These are phyloP conservation scores for Incumbomyces lentus DNA, from an alignment of 2,329 filamentous ascomycete genomes.

Conservation along the genomic window DNA sequence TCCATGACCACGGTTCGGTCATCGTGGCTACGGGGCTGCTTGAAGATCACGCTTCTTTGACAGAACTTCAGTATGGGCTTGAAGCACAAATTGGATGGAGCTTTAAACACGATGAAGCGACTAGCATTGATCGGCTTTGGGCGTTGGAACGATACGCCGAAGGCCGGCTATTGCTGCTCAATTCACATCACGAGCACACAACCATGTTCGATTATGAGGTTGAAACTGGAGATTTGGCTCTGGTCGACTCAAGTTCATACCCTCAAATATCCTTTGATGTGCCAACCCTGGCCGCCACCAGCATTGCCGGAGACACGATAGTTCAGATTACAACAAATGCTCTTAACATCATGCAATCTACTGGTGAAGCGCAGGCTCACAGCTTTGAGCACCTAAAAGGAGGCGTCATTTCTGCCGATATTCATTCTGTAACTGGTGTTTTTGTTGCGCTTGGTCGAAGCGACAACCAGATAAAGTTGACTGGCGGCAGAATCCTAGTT, in stretches of 20 bases:
- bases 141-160: constrained; percentile 28
- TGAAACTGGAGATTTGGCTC: constrained; percentile 29
- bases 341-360: constrained; percentile 8
- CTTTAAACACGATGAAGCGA: constrained; percentile 31
- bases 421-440: background rate
- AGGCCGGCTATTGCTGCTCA: constrained; percentile 30
- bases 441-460: background rate
- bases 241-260: constrained; percentile 28
- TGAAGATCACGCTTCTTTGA: constrained; percentile 47
- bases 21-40: constrained; percentile 21
- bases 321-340: constrained; percentile 31
- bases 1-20: constrained; percentile 2
- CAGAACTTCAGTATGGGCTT: constrained; percentile 59
- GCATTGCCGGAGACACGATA: constrained; percentile 26
- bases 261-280: constrained; percentile 31
- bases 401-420: background rate
- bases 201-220: constrained; percentile 29
- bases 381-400: background rate
- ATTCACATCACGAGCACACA: constrained; percentile 33
- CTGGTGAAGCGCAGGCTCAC: background rate
- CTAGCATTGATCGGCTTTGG: constrained; percentile 35
- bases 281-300: constrained; percentile 36
- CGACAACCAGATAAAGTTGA: background rate
- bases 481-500: background rate
- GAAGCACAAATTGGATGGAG: constrained; percentile 53